Conservation (phyloP, 352 stramenopile genomes). For the Pythium chondricola region DNA sequence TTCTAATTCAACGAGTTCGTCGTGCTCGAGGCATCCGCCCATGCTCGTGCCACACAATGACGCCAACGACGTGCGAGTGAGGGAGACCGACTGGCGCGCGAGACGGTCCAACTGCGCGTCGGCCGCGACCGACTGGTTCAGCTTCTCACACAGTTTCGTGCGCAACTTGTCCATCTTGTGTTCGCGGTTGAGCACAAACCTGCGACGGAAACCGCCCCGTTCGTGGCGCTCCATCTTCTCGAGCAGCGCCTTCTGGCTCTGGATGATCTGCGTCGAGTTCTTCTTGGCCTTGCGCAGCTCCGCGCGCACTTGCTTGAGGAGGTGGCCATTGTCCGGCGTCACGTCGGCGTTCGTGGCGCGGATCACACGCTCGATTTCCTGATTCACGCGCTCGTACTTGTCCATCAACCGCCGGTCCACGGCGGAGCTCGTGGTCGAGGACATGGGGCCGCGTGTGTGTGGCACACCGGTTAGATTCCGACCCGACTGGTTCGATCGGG, state of each 20-base stretch:
- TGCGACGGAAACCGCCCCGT: conserved; percentile 46
- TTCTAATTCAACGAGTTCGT: conserved; percentile 58
- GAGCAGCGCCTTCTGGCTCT: conserved; percentile 74
- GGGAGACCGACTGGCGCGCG: conserved; percentile 54
- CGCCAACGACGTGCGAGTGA: conserved; percentile 51
- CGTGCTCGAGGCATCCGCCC: conserved; percentile 12
- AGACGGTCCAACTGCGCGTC: conserved; percentile 63
- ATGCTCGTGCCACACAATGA: conserved; percentile 11
- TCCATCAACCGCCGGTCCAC: conserved; percentile 61
- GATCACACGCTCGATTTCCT: conserved; percentile 67
- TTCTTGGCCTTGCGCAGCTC: conserved; percentile 58
- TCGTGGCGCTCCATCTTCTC: conserved; percentile 80
- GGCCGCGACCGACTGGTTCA: conserved; percentile 55
- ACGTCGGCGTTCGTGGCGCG: conserved; percentile 38
- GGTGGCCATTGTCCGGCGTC: conserved; percentile 18
- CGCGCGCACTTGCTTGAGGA: conserved; percentile 22
- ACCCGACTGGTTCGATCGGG: background rate
- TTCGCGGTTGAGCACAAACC: conserved; percentile 67
- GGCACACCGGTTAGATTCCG: background rate
- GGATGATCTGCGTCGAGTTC: conserved; percentile 68
- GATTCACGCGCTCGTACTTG: conserved; percentile 72
- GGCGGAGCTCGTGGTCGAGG: conserved; percentile 16
- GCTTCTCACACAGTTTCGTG: conserved; percentile 63
- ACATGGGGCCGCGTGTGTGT: background rate
- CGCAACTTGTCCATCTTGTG: conserved; percentile 70